These are phyloP conservation scores for Nicotiana rustica DNA, from an alignment of 305 asterid species.

Conservation along the genomic window DNA sequence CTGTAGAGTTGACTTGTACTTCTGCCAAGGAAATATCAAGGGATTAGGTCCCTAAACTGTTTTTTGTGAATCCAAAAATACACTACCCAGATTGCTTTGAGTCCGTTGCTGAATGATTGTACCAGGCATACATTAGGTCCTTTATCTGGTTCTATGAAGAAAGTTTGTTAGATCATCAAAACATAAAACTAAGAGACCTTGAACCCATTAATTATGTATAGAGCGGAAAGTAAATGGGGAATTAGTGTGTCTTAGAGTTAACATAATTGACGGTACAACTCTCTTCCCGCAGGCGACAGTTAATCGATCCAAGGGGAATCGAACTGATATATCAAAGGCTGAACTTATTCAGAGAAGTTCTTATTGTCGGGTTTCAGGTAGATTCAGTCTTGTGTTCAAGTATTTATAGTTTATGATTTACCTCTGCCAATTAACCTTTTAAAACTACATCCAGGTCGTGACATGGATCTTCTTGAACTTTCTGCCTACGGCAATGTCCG, in stretches of 20 bases:
- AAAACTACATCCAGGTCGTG: conserved; percentile 66
- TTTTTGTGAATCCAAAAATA: no score
- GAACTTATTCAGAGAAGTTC: conserved; percentile 89
- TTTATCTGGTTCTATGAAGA: no score
- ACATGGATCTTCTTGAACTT: conserved; percentile 95
- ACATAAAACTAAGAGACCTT: no score
- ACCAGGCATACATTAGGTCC: no score
- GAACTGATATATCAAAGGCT: conserved; percentile 76
- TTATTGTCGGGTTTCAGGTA: conserved; percentile 92
- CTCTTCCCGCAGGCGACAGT: conserved; percentile 72
- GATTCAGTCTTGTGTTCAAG: conserved; percentile 6
- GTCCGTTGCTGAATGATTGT: no score
- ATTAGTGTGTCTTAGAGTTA: background rate
- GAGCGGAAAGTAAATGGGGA: background rate
- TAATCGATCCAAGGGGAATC: conserved; percentile 94
- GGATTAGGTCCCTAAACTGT: no score
- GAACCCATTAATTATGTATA: background rate
- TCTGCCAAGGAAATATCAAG: no score
- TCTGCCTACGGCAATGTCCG: conserved; percentile 89
- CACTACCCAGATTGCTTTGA: no score
- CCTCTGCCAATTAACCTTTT: conserved; percentile 1
- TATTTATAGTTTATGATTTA: background rate
- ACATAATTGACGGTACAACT: conserved; percentile 27
- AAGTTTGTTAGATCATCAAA: no score
- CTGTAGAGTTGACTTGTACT: no score